A percentile compares a stretch with the other conserved stretches of the same genome.
Evolutionary conservation across 78 protist species (phyloP).

Genomic region (Bodo saltans): DNA sequence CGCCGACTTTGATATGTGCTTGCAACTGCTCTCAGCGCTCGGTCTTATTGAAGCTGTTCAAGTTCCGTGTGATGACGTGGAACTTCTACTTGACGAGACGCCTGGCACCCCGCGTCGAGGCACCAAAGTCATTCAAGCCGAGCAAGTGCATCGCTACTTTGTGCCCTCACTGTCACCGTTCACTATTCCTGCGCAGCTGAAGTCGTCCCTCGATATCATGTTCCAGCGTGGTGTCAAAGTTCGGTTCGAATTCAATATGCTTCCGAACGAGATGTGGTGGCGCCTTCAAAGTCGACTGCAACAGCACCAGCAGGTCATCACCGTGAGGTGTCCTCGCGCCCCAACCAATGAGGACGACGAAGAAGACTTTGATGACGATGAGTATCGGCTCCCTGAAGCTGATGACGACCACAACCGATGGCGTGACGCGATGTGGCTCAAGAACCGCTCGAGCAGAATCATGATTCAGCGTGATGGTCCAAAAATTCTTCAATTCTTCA

Average conservation of each 20-base stretch:
- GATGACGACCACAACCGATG: conserved; percentile 10
- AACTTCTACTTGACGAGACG: background rate
- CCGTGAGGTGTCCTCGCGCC: background rate
- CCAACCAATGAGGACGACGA: no score
- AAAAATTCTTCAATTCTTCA: no score
- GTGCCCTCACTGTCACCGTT: conserved; percentile 15
- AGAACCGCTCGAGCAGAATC: background rate
- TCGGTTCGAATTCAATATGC: background rate
- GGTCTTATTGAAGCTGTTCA: background rate
- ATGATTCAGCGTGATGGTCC: background rate
- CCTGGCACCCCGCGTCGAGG: background rate
- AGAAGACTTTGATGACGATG: background rate
- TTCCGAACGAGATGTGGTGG: conserved; percentile 15
- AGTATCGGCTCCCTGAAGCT: background rate
- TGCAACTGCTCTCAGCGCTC: background rate
- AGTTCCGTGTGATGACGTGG: background rate
- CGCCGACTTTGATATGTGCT: conserved; percentile 6
- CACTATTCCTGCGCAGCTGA: background rate
- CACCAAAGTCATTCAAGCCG: background rate
- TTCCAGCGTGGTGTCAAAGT: background rate
- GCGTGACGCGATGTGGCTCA: conserved; percentile 20
- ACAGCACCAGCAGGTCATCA: background rate
- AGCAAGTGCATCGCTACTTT: background rate
- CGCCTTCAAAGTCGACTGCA: background rate
- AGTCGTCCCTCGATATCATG: background rate